Evolutionary conservation across 306 rosid species (phyloP).

Genomic region (Calophaca sinica): DNA sequence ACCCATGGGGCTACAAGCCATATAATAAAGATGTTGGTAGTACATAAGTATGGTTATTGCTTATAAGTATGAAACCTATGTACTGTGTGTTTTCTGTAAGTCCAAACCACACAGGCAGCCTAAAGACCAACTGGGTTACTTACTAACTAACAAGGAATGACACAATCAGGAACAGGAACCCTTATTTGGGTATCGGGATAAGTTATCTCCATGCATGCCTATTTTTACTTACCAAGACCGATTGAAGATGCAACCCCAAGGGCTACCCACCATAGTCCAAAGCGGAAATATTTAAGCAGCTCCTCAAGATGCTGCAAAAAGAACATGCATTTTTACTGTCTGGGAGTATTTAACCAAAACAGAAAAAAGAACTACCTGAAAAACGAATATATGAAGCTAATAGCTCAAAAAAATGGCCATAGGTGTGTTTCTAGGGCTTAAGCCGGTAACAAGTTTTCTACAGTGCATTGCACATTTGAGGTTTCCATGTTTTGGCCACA

Average conservation of each 20-base stretch:
- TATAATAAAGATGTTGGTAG: constrained; percentile 18
- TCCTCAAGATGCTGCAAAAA: constrained; percentile 86
- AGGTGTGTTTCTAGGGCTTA: not conserved
- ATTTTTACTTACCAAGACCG: constrained; percentile 85
- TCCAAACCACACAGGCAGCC: constrained; percentile 36
- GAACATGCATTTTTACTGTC: constrained; percentile 31
- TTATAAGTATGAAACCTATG: constrained; percentile 1
- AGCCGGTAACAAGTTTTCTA: not conserved
- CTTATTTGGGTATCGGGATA: constrained; percentile 21
- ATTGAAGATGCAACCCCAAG: constrained; percentile 98
- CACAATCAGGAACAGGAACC: constrained; percentile 44
- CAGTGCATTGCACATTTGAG: constrained; percentile 14
- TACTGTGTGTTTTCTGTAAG: constrained; percentile 34
- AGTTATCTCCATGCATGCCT: constrained; percentile 10
- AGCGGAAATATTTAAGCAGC: constrained; percentile 74
- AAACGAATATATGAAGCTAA: not conserved
- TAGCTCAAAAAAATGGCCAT: not conserved
- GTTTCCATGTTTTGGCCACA: not conserved
- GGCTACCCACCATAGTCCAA: constrained; percentile 92
- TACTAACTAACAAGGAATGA: constrained; percentile 27
- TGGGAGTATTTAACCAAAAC: constrained; percentile 22
- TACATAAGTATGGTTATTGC: constrained; percentile 13
- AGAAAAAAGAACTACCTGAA: constrained; percentile 7
- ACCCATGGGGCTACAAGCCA: not conserved
- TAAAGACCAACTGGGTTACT: constrained; percentile 14